Evolutionary conservation across 2,329 filamentous ascomycete species (phyloP).

Genomic region (Trematosphaeria pertusa): DNA sequence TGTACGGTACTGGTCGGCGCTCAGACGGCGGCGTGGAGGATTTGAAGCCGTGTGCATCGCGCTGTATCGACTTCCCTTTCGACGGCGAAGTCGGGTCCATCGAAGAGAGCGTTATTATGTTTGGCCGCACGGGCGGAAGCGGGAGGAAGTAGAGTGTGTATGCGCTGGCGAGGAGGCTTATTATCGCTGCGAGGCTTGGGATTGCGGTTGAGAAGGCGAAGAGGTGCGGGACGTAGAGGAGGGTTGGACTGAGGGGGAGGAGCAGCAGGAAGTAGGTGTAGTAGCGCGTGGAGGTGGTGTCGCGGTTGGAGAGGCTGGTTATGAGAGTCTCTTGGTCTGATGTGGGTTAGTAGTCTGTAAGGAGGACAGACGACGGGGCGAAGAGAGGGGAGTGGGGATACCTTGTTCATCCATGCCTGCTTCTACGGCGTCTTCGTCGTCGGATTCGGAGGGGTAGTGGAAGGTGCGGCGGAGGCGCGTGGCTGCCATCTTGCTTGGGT

Average conservation of each 20-base stretch:
- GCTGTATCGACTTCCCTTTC: constrained; percentile 23
- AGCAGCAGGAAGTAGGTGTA: constrained; percentile 63
- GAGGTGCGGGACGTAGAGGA: constrained; percentile 64
- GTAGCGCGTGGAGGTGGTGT: constrained; percentile 50
- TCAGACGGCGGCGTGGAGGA: constrained; percentile 15
- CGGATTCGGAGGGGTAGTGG: constrained; percentile 69
- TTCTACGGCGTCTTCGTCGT: constrained; percentile 61
- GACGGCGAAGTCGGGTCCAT: constrained; percentile 7
- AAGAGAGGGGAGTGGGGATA: constrained; percentile 36
- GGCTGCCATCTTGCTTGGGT: too few species aligned
- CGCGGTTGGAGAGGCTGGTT: constrained; percentile 44
- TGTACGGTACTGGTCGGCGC: constrained; percentile 27
- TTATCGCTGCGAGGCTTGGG: constrained; percentile 64
- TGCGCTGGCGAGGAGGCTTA: constrained; percentile 67
- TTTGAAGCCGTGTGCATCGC: constrained; percentile 17
- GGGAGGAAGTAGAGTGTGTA: constrained; percentile 67
- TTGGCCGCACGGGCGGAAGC: constrained; percentile 56
- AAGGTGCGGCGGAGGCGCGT: constrained; percentile 79
- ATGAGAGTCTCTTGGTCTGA: constrained; percentile 39
- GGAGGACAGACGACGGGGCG: constrained; percentile 4
- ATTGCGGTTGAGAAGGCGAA: constrained; percentile 50
- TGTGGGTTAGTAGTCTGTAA: constrained; percentile 3
- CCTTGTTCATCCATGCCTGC: constrained; percentile 79
- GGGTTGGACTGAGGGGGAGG: constrained; percentile 63
- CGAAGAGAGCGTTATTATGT: constrained; percentile 15